Evolutionary conservation across 805 yeast species (phyloP).

Genomic region (Saturnispora sekii): DNA sequence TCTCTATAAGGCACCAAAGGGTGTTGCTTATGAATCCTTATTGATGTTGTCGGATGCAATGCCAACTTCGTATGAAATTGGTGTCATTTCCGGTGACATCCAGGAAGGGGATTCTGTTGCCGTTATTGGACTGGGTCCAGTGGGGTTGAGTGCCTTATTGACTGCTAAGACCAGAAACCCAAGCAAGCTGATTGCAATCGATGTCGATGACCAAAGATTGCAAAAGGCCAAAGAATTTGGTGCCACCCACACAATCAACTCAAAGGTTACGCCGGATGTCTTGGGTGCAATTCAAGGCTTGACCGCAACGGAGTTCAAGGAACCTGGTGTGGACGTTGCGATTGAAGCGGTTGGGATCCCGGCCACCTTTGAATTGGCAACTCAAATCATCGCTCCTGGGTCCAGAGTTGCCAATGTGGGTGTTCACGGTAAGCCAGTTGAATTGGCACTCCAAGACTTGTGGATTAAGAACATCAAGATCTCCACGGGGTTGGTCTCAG

Average conservation of each 20-base stretch:
- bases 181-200: conserved; percentile 45
- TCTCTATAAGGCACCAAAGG: conserved; percentile 26
- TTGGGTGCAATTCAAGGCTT: conserved; percentile 24
- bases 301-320: conserved; percentile 20
- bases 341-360: conserved; percentile 60
- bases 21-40: conserved; percentile 35
- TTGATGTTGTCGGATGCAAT: conserved; percentile 55
- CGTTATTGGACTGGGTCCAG: conserved; percentile 61
- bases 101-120: conserved; percentile 49
- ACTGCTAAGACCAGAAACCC: conserved; percentile 48
- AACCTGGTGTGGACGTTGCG: conserved; percentile 53
- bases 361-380: conserved; percentile 49
- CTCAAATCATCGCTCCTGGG: conserved; percentile 44
- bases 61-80: conserved; percentile 62
- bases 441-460: conserved; percentile 33
- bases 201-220: conserved; percentile 49
- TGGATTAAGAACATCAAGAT: conserved; percentile 38
- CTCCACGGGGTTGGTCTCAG: conserved; percentile 42
- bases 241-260: conserved; percentile 49
- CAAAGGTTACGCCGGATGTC: conserved; percentile 32
- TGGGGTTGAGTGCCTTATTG: conserved; percentile 53
- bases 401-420: conserved; percentile 62
- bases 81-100: conserved; percentile 47
- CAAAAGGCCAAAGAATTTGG: conserved; percentile 50
- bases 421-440: conserved; percentile 36